Base-by-base conservation (phyloP, 371 early-diverging fungal species). In the Mortierella sp. region DNA sequence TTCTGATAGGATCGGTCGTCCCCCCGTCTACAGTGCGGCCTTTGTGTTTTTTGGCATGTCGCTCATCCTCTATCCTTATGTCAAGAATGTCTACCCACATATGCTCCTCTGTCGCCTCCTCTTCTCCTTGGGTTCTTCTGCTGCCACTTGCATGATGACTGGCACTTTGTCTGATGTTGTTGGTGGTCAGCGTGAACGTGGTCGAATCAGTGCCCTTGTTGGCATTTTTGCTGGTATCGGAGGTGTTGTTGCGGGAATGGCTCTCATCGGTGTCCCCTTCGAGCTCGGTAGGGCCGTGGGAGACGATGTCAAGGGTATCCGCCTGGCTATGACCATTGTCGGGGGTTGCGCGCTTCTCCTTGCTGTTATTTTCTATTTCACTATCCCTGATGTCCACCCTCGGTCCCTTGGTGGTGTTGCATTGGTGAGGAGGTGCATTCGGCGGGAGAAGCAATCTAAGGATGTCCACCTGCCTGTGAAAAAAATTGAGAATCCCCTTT, bases 121-220 rank as follows among this genome's bases (percentile, higher is more conserved):
- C 64, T 92, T 88, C 79, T 88, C 91, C 0, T 52, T 92, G 18
- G 95, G 95, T 12, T 88, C 92, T 4, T 84, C 93, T 11, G 92
- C 91, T 0, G 80, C 86, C 7, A 87, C 88, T 4, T 74, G 89
- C 25, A 94, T 95, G 95, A 84, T 91, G 84, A 85, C 88, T 1
- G 89, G 86, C 14, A 81, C 85, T 44, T 68, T 89, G 61, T 81
- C 85, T 21, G 89, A 89, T 71, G 77, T 85, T 1, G 82, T 85
- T 1, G 82, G 84, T 29, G 83, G 84, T 0, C 64, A 57, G n/a
- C 64, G 64, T 11, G 80, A 84, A 43, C 84, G 86, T 47, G 88
- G 86, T 14, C 66, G 84, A 25, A 82, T 85, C 4, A 83, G 87
- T 43, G 89, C 85, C 0, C 60, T 88, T 25, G 83, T 87, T 21